Percentiles rank a stretch among this genome's conserved stretches.
Evolutionary conservation across 106 monocot genomes (phyloP).

Genomic region (Amphibolis antarctica): DNA sequence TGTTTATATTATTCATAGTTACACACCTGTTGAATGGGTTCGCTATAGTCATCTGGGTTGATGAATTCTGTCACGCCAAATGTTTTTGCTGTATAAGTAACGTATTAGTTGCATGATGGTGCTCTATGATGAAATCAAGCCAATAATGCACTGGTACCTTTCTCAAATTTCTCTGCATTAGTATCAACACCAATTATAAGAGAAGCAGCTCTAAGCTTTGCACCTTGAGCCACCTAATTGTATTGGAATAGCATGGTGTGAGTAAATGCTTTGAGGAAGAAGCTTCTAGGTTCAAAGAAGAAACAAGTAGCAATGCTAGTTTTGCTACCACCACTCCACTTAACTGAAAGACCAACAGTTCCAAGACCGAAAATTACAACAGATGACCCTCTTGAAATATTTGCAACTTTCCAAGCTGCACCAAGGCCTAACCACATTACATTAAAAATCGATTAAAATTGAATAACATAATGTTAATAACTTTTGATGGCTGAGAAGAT

Average conservation of each 20-base stretch:
- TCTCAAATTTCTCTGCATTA: slow-evolving; percentile 64
- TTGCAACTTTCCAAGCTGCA: slow-evolving; percentile 89
- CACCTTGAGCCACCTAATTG: slow-evolving; percentile 79
- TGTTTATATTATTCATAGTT: not conserved
- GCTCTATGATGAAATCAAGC: no score
- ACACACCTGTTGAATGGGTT: slow-evolving; percentile 71
- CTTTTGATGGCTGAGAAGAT: no score
- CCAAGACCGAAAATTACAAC: slow-evolving; percentile 94
- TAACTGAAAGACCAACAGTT: slow-evolving; percentile 90
- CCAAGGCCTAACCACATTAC: slow-evolving; percentile 45
- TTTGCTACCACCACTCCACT: slow-evolving; percentile 4
- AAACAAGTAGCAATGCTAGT: not conserved
- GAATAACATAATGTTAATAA: no score
- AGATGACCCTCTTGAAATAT: slow-evolving; percentile 66
- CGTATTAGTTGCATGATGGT: not conserved
- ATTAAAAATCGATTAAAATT: not conserved
- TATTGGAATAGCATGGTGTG: slow-evolving; percentile 2
- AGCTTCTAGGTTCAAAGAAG: not conserved
- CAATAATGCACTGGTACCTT: slow-evolving; percentile 24
- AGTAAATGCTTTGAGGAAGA: not conserved
- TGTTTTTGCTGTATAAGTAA: slow-evolving; percentile 35
- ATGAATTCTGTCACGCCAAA: slow-evolving; percentile 84
- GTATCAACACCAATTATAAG: slow-evolving; percentile 81
- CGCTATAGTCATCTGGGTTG: slow-evolving; percentile 58
- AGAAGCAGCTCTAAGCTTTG: slow-evolving; percentile 65